These are phyloP conservation scores for Botrytis galanthina DNA, from an alignment of 2,329 filamentous ascomycete species.

Conservation along the genomic window DNA sequence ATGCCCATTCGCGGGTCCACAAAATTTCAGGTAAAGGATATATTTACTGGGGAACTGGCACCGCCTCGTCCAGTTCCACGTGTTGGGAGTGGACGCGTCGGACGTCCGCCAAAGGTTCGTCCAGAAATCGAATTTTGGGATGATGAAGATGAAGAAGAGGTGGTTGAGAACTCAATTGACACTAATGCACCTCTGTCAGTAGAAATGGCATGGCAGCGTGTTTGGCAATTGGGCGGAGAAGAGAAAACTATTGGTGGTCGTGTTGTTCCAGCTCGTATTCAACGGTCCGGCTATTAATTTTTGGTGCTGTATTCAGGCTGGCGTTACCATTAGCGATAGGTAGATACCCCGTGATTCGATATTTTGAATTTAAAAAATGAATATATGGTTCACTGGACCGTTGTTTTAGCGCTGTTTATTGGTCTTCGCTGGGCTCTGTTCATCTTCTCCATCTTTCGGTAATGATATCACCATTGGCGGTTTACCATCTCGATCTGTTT, in stretches of 20 bases:
- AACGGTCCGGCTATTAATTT: constrained; percentile 5
- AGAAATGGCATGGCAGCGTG: background rate
- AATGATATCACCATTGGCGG: background rate
- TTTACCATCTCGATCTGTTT: background rate
- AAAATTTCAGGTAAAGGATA: constrained; percentile 1
- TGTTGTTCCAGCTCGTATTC: constrained; percentile 7
- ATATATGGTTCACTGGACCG: background rate
- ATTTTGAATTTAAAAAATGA: background rate
- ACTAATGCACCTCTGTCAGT: background rate
- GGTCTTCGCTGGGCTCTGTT: no score
- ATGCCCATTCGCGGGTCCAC: background rate
- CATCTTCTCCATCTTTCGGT: no score
- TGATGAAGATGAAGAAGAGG: background rate
- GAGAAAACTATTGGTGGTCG: constrained; percentile 7
- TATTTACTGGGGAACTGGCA: background rate
- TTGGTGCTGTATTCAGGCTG: background rate
- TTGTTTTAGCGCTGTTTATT: background rate
- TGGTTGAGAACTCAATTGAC: background rate
- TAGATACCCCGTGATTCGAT: constrained; percentile 5
- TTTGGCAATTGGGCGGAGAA: constrained; percentile 5
- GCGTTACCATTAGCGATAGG: background rate
- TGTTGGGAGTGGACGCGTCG: background rate
- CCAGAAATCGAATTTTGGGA: background rate
- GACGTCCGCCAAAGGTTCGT: background rate
- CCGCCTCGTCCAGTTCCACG: background rate